Conservation (phyloP, 805 yeast genomes). For the Metschnikowia similis region DNA sequence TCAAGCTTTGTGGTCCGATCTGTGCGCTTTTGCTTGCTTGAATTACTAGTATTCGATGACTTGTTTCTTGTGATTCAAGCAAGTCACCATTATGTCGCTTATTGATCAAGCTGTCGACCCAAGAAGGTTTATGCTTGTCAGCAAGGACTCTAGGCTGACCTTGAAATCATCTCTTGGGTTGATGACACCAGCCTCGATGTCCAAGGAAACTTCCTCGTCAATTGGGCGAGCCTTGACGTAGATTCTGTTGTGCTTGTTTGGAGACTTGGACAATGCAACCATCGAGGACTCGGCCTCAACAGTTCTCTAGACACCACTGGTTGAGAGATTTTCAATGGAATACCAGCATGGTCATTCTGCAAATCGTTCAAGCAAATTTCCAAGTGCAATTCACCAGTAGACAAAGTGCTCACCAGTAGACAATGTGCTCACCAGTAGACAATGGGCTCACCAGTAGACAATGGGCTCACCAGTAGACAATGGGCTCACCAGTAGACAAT, state of each 20-base stretch:
- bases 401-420: slow-evolving; percentile 99
- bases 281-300: slow-evolving; percentile 91
- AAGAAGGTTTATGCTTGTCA: slow-evolving; percentile 69
- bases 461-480: too few species aligned
- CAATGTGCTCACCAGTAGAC: too few species aligned
- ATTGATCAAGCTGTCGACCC: slow-evolving; percentile 33
- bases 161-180: slow-evolving; percentile 97
- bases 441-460: too few species aligned
- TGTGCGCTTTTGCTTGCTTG: neutral
- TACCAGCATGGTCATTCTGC: slow-evolving; percentile 99
- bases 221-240: slow-evolving; percentile 96
- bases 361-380: slow-evolving; percentile 95
- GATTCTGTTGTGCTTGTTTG: slow-evolving; percentile 99
- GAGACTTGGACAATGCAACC: slow-evolving; percentile 97
- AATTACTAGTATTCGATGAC: neutral
- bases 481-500: too few species aligned
- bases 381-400: slow-evolving; percentile 99
- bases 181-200: slow-evolving; percentile 90
- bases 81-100: slow-evolving; percentile 12
- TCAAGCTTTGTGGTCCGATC: neutral
- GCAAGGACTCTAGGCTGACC: slow-evolving; percentile 97
- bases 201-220: slow-evolving; percentile 86
- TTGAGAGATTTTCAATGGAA: slow-evolving; percentile 95
- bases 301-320: slow-evolving; percentile 98
- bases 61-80: neutral